Conservation (phyloP, 2,329 filamentous ascomycete species). For the Colletotrichum sp. region DNA sequence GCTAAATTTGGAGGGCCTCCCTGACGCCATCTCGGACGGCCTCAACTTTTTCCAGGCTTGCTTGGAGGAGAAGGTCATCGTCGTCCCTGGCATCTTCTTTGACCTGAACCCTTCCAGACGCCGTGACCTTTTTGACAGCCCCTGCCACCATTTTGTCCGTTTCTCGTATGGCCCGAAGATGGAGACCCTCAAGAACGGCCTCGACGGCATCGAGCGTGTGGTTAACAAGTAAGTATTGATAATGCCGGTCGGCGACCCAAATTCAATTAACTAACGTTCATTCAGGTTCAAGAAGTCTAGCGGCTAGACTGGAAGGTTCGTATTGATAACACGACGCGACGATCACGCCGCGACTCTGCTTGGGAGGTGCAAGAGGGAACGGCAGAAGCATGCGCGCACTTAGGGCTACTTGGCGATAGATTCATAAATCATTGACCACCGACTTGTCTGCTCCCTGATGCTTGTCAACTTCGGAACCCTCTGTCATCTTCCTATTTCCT, state of each 20-base stretch:
- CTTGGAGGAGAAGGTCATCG: slow-evolving; percentile 91
- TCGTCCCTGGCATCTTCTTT: slow-evolving; percentile 97
- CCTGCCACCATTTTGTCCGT: slow-evolving; percentile 90
- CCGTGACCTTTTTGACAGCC: slow-evolving; percentile 90
- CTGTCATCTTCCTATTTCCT: not conserved
- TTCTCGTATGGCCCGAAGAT: slow-evolving; percentile 85
- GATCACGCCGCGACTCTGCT: not conserved
- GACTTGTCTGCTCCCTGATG: not conserved
- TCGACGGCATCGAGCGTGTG: slow-evolving; percentile 85
- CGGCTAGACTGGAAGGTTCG: not conserved
- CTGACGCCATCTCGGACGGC: slow-evolving; percentile 85
- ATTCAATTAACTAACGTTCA: not conserved
- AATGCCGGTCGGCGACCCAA: not conserved
- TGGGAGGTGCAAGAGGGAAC: not conserved
- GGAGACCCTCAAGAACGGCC: slow-evolving; percentile 77
- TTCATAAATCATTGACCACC: not conserved
- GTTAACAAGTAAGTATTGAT: slow-evolving; percentile 67
- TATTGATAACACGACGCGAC: not conserved
- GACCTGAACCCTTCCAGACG: slow-evolving; percentile 91
- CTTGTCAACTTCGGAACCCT: not conserved
- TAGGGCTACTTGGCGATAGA: not conserved
- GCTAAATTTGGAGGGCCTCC: slow-evolving; percentile 70
- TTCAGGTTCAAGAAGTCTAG: not conserved
- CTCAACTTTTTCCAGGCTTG: slow-evolving; percentile 97
- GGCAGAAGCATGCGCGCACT: not conserved